Conservation (phyloP, 2,329 filamentous ascomycete genomes). For the Dichotomopilus funicola region DNA sequence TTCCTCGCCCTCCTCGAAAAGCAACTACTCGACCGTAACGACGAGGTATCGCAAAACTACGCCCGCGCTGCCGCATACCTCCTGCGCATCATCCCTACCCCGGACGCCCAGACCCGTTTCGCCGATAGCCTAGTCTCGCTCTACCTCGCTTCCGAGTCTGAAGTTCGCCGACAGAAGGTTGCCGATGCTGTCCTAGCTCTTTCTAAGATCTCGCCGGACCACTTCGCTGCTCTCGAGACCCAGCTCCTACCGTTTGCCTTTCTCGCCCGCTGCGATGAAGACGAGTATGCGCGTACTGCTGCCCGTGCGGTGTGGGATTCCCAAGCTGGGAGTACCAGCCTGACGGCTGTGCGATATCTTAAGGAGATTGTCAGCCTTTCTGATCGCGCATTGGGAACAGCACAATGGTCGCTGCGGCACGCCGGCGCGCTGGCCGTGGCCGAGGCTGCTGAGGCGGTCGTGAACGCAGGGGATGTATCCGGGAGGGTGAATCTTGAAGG, state of each 20-base stretch:
- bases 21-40: constrained; percentile 82
- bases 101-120: constrained; percentile 45
- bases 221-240: constrained; percentile 70
- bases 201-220: constrained; percentile 81
- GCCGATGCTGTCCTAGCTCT: constrained; percentile 79
- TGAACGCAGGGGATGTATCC: constrained; percentile 48
- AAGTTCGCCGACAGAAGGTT: constrained; percentile 64
- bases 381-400: constrained; percentile 62
- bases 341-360: constrained; percentile 77
- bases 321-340: constrained; percentile 72
- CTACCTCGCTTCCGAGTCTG: constrained; percentile 78
- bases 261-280: constrained; percentile 76
- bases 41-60: constrained; percentile 86
- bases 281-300: constrained; percentile 71
- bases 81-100: constrained; percentile 49
- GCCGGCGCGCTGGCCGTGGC: constrained; percentile 76
- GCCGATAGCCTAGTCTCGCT: constrained; percentile 53
- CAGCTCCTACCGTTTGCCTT: constrained; percentile 81
- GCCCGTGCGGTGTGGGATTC: constrained; percentile 85
- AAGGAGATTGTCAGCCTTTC: constrained; percentile 71
- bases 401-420: constrained; percentile 87
- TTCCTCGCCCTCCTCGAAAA: constrained; percentile 76
- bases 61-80: constrained; percentile 83
- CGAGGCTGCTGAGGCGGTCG: constrained; percentile 61
- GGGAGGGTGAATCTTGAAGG: constrained; percentile 55